Conservation (phyloP, 1,284 basidiomycete genomes). For the Fomitopsis betulina region DNA sequence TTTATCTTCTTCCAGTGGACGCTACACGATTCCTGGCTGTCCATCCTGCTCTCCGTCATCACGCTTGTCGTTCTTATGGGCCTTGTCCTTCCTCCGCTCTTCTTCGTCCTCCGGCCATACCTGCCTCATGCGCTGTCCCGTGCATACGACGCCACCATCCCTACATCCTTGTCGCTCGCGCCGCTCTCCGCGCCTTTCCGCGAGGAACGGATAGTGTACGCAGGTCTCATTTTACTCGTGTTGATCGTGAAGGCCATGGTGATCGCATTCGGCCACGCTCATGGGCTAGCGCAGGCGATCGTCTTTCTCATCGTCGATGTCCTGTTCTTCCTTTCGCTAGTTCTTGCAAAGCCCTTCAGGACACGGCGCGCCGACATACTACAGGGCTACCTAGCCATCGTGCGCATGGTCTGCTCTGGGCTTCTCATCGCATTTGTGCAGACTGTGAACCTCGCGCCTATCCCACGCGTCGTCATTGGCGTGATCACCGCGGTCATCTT, state of each 20-base stretch:
- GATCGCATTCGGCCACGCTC: constrained; percentile 64
- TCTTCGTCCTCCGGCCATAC: constrained; percentile 38
- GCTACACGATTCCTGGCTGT: constrained; percentile 80
- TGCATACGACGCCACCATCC: constrained; percentile 23
- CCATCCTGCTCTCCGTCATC: constrained; percentile 63
- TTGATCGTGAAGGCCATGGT: constrained; percentile 65
- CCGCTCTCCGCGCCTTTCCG: constrained; percentile 58
- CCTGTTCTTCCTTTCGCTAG: constrained; percentile 48
- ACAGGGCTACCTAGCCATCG: constrained; percentile 56
- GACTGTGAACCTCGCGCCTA: constrained; percentile 53
- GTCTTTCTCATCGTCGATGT: constrained; percentile 68
- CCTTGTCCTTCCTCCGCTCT: constrained; percentile 40
- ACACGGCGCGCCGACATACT: constrained; percentile 59
- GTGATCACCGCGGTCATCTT: constrained; percentile 58
- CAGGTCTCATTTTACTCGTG: constrained; percentile 50
- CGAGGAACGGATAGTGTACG: constrained; percentile 50
- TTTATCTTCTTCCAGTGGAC: constrained; percentile 90
- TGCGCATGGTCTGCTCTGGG: constrained; percentile 59
- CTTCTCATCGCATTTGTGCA: constrained; percentile 67
- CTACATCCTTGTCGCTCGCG: constrained; percentile 29
- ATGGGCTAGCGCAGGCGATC: constrained; percentile 70
- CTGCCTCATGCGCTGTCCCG: constrained; percentile 31
- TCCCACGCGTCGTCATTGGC: constrained; percentile 74
- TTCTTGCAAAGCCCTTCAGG: constrained; percentile 52
- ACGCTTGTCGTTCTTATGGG: constrained; percentile 55